Percentiles rank a stretch among this genome's conserved stretches.
Evolutionary conservation across 2,329 filamentous ascomycete species (phyloP).

Genomic region (Stylonectria norvegica): DNA sequence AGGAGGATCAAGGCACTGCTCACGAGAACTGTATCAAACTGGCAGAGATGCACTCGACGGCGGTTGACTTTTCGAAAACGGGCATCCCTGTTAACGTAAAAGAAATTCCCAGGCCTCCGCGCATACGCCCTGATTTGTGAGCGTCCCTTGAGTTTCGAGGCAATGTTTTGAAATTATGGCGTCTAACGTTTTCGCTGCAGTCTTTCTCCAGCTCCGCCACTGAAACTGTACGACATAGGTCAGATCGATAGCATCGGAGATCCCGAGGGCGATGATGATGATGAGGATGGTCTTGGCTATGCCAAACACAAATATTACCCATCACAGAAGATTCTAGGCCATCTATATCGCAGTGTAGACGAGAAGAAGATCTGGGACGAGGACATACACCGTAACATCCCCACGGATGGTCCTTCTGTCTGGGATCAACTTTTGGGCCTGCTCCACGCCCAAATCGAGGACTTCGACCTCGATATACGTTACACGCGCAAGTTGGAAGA

Average conservation of each 20-base stretch:
- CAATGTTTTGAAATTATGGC: too few species aligned
- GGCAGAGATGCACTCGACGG: constrained; percentile 64
- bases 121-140: constrained; percentile 54
- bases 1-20: constrained; percentile 47
- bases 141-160: constrained; percentile 28
- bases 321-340: constrained; percentile 66
- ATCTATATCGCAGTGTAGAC: constrained; percentile 69
- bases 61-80: constrained; percentile 74
- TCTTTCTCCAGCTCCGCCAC: constrained; percentile 44
- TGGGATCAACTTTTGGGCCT: constrained; percentile 41
- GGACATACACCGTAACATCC: constrained; percentile 38
- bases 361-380: constrained; percentile 63
- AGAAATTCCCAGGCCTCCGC: constrained; percentile 38
- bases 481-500: constrained; percentile 36
- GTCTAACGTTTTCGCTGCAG: constrained; percentile 26
- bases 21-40: constrained; percentile 51
- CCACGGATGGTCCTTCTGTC: constrained; percentile 32
- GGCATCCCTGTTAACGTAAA: constrained; percentile 56
- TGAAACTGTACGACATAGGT: constrained; percentile 43
- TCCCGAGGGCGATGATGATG: constrained; percentile 37
- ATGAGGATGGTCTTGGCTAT: constrained; percentile 42
- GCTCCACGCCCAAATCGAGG: constrained; percentile 18
- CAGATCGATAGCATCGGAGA: constrained; percentile 32
- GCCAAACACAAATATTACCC: constrained; percentile 57
- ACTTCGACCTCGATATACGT: constrained; percentile 23